phyloP scores from a whole-genome alignment of 2,329 filamentous ascomycete species.

The Chaetomium olivaceum region DNA sequence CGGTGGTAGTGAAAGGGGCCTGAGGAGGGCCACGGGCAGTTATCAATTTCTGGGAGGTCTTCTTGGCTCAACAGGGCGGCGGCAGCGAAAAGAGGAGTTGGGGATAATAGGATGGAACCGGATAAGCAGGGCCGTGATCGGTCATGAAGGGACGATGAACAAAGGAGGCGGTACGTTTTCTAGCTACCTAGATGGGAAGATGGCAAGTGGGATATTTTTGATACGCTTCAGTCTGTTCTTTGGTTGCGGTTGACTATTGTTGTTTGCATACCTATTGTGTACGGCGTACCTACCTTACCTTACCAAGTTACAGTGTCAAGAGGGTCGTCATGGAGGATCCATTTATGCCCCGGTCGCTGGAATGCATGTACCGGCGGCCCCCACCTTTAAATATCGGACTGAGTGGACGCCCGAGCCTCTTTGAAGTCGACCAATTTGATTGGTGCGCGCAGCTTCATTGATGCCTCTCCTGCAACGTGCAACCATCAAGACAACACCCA shows the following conservation, averaged over 20 bases:
- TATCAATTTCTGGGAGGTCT: neutral
- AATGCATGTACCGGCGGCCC: neutral
- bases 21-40: neutral
- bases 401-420: too few species aligned
- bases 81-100: neutral
- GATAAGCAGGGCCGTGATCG: neutral
- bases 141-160: neutral
- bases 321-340: neutral
- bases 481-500: neutral
- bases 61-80: neutral
- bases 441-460: conserved; percentile 8
- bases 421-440: neutral
- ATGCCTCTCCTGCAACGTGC: neutral
- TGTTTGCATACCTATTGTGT: too few species aligned
- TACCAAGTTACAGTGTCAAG: neutral
- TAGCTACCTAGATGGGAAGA: neutral
- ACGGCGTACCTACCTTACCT: too few species aligned
- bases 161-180: neutral
- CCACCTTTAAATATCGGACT: neutral
- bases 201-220: neutral
- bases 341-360: neutral
- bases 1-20: neutral
- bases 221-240: neutral
- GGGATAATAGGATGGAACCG: neutral
- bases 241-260: neutral